A percentile compares a stretch with the other conserved stretches of the same genome.
phyloP scores from a whole-genome alignment of 1,284 basidiomycete species.

The Neonothopanus nambi region DNA sequence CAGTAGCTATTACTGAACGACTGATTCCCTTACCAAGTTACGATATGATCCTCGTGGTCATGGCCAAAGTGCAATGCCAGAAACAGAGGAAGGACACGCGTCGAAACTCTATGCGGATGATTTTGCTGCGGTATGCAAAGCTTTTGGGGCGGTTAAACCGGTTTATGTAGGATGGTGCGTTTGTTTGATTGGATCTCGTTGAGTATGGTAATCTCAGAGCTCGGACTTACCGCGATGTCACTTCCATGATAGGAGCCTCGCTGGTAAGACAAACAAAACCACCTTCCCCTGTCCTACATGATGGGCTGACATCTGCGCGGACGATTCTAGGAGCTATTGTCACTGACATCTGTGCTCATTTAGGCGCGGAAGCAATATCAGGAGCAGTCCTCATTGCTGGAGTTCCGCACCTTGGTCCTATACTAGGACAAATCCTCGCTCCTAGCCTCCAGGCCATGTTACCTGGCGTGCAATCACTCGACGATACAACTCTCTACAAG shows the following conservation, averaged over 20 bases:
- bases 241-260: conserved; percentile 11
- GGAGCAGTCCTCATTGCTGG: conserved; percentile 12
- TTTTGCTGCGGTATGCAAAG: conserved; percentile 25
- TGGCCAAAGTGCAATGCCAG: conserved; percentile 27
- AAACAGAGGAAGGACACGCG: conserved; percentile 19
- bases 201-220: too few species aligned
- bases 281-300: not conserved
- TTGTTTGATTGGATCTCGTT: not conserved
- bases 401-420: not conserved
- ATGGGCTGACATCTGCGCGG: not conserved
- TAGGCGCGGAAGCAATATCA: conserved; percentile 12
- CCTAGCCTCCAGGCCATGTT: not conserved
- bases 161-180: conserved; percentile 29
- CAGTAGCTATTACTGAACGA: too few species aligned
- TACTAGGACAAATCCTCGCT: not conserved
- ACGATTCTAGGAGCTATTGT: conserved; percentile 8
- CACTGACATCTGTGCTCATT: conserved; percentile 14
- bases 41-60: conserved; percentile 35
- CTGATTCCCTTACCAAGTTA: conserved; percentile 25
- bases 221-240: too few species aligned
- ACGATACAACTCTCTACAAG: conserved; percentile 3
- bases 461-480: not conserved
- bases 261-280: not conserved
- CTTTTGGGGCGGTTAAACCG: conserved; percentile 25
- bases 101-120: conserved; percentile 27